Percentiles rank a stretch among this genome's conserved stretches.
Conservation (phyloP, 2,329 filamentous ascomycete genomes). For the Neophaeococcomyces mojaviensis region DNA sequence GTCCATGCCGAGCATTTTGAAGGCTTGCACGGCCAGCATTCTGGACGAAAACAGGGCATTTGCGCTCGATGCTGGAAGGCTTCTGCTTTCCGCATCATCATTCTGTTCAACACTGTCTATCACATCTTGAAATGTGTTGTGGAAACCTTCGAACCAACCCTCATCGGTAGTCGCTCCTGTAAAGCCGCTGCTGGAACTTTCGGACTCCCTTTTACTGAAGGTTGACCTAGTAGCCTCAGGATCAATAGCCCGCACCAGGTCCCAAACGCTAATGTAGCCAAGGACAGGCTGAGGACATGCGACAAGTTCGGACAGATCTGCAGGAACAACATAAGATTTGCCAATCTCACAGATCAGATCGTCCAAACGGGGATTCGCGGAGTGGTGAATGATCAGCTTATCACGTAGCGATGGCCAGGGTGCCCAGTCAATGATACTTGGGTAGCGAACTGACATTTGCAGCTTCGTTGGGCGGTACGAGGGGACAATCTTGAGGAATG, state of each 20-base stretch:
- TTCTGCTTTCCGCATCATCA: background rate
- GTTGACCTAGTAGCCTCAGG: constrained; percentile 8
- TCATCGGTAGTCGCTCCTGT: too few relatives aligned
- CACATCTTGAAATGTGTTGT: constrained; percentile 5
- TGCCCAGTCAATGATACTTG: constrained; percentile 12
- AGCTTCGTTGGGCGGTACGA: constrained; percentile 8
- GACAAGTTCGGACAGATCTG: constrained; percentile 10
- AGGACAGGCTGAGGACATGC: background rate
- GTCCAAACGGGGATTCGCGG: constrained; percentile 10
- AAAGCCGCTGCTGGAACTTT: background rate
- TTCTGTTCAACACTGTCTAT: constrained; percentile 3
- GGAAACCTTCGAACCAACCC: too few relatives aligned
- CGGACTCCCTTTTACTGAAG: too few relatives aligned
- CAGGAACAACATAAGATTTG: constrained; percentile 11
- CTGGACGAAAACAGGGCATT: constrained; percentile 7
- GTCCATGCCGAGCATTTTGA: constrained; percentile 12
- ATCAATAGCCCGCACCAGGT: constrained; percentile 11
- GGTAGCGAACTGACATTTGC: constrained; percentile 8
- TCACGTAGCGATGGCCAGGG: constrained; percentile 8
- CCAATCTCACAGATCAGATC: constrained; percentile 12
- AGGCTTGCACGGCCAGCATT: constrained; percentile 8
- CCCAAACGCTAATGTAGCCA: constrained; percentile 13
- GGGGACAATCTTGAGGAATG: constrained; percentile 5
- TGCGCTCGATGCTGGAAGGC: constrained; percentile 7
- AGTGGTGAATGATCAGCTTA: constrained; percentile 13